Evolutionary conservation across 202 grass and related monocot genomes (phyloP).

Genomic region (Bolboschoenoplectus hybrid): DNA sequence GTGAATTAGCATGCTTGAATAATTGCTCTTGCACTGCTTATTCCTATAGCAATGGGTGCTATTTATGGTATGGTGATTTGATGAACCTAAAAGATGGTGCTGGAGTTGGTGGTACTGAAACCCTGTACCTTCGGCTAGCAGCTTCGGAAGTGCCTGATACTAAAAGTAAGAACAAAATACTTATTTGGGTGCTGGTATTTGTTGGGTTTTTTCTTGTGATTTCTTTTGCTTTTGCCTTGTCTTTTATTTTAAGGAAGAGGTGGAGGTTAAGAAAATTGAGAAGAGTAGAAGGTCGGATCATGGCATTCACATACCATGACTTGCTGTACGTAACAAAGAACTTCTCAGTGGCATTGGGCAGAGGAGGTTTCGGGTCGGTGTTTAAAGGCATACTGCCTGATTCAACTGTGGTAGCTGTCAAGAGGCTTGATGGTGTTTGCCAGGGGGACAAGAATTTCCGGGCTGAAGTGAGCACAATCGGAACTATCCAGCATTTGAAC

Average conservation of each 20-base stretch:
- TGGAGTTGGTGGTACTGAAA: neutral
- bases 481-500: slow-evolving; percentile 49
- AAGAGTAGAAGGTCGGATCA: neutral
- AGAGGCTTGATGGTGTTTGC: slow-evolving; percentile 38
- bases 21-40: slow-evolving; percentile 55
- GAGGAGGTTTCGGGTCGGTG: slow-evolving; percentile 50
- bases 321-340: slow-evolving; percentile 43
- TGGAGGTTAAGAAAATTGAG: slow-evolving; percentile 35
- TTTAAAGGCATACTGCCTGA: slow-evolving; percentile 41
- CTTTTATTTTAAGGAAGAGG: slow-evolving; percentile 2
- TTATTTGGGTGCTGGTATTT: slow-evolving; percentile 13
- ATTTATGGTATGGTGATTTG: slow-evolving; percentile 46
- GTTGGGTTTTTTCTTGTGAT: slow-evolving; percentile 2
- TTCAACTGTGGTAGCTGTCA: slow-evolving; percentile 47
- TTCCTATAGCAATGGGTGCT: slow-evolving; percentile 51
- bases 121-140: slow-evolving; percentile 51
- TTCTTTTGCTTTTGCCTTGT: slow-evolving; percentile 26
- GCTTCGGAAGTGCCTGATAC: slow-evolving; percentile 46
- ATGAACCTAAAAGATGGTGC: slow-evolving; percentile 44
- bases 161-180: slow-evolving; percentile 27
- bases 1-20: slow-evolving; percentile 44
- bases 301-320: slow-evolving; percentile 40
- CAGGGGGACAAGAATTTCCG: slow-evolving; percentile 54
- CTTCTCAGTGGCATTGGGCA: slow-evolving; percentile 43
- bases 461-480: slow-evolving; percentile 51